phyloP scores from a whole-genome alignment of 345 rosid genomes.

The Turritis glabra region DNA sequence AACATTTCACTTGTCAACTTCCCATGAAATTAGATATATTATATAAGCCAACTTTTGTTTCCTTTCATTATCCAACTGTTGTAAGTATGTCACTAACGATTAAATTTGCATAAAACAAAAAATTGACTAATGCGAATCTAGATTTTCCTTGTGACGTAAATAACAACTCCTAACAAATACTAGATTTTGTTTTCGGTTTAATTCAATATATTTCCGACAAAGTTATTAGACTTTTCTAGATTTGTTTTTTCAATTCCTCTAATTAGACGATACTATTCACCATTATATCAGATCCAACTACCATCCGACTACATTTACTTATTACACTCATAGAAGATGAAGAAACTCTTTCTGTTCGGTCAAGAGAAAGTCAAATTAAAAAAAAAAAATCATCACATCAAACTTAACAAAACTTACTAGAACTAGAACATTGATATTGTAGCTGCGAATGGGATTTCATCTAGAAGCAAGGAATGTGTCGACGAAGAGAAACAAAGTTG shows the following conservation, averaged over 20 bases:
- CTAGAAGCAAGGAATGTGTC: slow-evolving; percentile 1
- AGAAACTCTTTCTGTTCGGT: neutral
- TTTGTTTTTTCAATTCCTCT: neutral
- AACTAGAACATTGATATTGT: neutral
- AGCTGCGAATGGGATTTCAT: neutral
- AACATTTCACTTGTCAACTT: neutral
- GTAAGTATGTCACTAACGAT: no score
- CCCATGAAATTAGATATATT: neutral
- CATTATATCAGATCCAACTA: slow-evolving; percentile 3
- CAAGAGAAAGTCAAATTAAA: neutral
- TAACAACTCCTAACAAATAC: neutral
- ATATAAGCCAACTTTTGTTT: no score
- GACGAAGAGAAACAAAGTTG: neutral
- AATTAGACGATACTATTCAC: neutral
- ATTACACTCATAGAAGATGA: neutral
- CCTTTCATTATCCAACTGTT: neutral
- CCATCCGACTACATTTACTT: neutral
- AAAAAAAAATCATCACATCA: neutral
- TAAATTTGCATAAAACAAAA: no score
- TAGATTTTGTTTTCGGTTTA: neutral
- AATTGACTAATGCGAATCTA: neutral
- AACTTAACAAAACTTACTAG: slow-evolving; percentile 2
- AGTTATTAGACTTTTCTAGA: neutral
- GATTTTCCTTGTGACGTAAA: neutral
- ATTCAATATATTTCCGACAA: neutral